A percentile compares a stretch with the other conserved stretches of the same genome.
Evolutionary conservation across 1,284 basidiomycete genomes (phyloP).

Genomic region (Xerocomus nothofagi): DNA sequence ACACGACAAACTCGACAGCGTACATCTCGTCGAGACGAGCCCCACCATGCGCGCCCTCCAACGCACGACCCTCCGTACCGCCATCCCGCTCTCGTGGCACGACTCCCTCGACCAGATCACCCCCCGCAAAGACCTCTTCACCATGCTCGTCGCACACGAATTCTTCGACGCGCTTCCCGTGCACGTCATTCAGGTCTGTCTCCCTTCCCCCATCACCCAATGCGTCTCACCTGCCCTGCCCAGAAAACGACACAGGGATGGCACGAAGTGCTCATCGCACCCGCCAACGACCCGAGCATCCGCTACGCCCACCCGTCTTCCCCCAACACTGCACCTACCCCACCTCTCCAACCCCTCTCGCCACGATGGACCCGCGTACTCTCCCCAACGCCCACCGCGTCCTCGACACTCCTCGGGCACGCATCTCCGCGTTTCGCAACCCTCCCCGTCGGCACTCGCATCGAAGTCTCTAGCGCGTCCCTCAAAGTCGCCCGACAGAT

Average conservation of each 20-base stretch:
- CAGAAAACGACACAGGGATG: conserved; percentile 82
- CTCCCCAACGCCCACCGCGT: conserved; percentile 61
- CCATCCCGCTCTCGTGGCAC: conserved; percentile 67
- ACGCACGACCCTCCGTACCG: conserved; percentile 47
- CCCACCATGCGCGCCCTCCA: conserved; percentile 67
- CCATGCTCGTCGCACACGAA: conserved; percentile 92
- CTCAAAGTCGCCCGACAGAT: conserved; percentile 68
- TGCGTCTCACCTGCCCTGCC: neutral
- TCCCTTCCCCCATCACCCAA: too few relatives aligned
- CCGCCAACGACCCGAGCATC: conserved; percentile 33
- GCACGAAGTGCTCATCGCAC: conserved; percentile 83
- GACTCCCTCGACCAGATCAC: conserved; percentile 71
- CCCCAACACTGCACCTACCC: conserved; percentile 1
- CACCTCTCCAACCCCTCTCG: conserved; percentile 5
- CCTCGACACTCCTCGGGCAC: conserved; percentile 64
- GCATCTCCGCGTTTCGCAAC: conserved; percentile 71
- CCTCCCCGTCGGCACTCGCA: conserved; percentile 64
- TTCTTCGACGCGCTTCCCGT: conserved; percentile 98
- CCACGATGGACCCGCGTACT: conserved; percentile 67
- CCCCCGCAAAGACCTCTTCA: conserved; percentile 60
- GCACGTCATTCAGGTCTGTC: conserved; percentile 79
- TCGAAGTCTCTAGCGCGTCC: conserved; percentile 78
- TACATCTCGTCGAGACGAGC: conserved; percentile 86
- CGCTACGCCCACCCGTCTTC: conserved; percentile 27
- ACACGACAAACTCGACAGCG: conserved; percentile 44